Conservation (phyloP, 78 protist species). For the Dictyostelium purpureum region DNA sequence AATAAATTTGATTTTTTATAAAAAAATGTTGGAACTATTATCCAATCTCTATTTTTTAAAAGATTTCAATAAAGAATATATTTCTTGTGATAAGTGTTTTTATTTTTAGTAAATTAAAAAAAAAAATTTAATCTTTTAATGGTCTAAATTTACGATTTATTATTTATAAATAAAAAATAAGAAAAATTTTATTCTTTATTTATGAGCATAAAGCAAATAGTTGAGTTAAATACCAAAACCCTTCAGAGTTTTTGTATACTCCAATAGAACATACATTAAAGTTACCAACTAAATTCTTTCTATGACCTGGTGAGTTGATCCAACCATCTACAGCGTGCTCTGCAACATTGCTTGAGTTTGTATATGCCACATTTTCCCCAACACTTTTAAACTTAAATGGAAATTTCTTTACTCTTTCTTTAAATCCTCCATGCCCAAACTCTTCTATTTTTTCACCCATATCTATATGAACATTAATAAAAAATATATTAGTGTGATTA, state of each 20-base stretch:
- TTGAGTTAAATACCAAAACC: conserved; percentile 70
- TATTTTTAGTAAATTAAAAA: too few species aligned
- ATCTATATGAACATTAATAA: background rate
- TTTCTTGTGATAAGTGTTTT: too few species aligned
- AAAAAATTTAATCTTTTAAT: too few species aligned
- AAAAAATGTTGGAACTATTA: too few species aligned
- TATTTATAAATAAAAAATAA: too few species aligned
- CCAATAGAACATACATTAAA: conserved; percentile 58
- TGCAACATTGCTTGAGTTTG: conserved; percentile 4
- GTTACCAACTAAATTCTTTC: conserved; percentile 39
- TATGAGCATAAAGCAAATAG: too few species aligned
- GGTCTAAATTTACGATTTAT: too few species aligned
- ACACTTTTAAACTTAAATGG: conserved; percentile 21
- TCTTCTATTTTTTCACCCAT: conserved; percentile 63
- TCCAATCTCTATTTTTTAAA: too few species aligned
- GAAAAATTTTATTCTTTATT: too few species aligned
- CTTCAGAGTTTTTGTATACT: conserved; percentile 16
- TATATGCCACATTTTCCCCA: conserved; percentile 80
- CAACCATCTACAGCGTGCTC: conserved; percentile 61
- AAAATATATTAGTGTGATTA: background rate
- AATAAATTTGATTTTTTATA: too few species aligned
- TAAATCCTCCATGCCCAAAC: conserved; percentile 80
- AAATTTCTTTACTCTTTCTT: conserved; percentile 16
- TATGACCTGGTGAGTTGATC: conserved; percentile 76
- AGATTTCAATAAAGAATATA: too few species aligned